Conservation (phyloP, 306 rosid genomes). For the Vigna reflexopilosa region DNA sequence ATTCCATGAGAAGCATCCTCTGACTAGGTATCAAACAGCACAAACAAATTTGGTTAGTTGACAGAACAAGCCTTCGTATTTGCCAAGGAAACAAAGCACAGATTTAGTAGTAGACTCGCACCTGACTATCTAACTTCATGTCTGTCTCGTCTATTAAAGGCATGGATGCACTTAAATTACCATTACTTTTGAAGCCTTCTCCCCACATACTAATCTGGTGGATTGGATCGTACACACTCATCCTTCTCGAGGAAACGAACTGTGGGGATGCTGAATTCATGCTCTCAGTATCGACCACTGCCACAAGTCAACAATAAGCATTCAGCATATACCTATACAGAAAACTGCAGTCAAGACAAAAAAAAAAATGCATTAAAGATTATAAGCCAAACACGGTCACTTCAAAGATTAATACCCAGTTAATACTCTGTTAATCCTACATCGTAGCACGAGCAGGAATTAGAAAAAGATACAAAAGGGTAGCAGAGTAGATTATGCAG, state of each 20-base stretch:
- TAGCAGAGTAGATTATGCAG: background rate
- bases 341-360: conserved; percentile 5
- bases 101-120: conserved; percentile 40
- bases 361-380: background rate
- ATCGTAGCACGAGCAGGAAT: background rate
- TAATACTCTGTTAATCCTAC: too few relatives aligned
- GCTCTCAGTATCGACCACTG: conserved; percentile 47
- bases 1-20: conserved; percentile 60
- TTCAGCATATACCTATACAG: conserved; percentile 16
- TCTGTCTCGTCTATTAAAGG: conserved; percentile 69
- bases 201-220: conserved; percentile 95
- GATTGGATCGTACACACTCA: conserved; percentile 84
- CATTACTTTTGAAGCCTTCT: conserved; percentile 69
- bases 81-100: conserved; percentile 23
- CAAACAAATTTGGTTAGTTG: conserved; percentile 37
- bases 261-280: conserved; percentile 85
- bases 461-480: conserved; percentile 17
- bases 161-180: conserved; percentile 60
- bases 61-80: conserved; percentile 20
- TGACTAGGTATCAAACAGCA: conserved; percentile 46
- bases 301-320: conserved; percentile 40
- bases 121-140: conserved; percentile 74
- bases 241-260: conserved; percentile 76
- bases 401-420: background rate
- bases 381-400: background rate